Conservation (phyloP, 2,329 filamentous ascomycete species). For the Beauveria brongniartii region DNA sequence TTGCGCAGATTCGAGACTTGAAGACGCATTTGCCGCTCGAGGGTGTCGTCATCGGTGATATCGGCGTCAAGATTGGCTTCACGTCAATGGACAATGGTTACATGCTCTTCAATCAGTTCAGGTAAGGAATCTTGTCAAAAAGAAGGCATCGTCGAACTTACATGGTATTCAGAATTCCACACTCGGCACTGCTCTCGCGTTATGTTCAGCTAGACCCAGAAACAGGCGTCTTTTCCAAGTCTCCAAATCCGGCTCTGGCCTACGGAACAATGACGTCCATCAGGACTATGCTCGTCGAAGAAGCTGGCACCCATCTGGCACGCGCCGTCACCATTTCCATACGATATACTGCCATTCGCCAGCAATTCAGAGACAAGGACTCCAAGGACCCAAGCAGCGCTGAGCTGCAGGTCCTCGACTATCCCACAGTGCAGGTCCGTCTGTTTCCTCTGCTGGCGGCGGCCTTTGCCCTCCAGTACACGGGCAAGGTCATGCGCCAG, state of each 20-base stretch:
- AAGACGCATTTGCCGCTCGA: constrained; percentile 62
- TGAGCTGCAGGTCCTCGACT: constrained; percentile 71
- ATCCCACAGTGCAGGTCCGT: constrained; percentile 72
- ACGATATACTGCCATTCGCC: constrained; percentile 62
- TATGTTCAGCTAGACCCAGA: constrained; percentile 62
- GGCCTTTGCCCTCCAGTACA: constrained; percentile 73
- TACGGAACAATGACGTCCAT: constrained; percentile 74
- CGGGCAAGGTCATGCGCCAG: constrained; percentile 66
- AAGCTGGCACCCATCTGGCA: constrained; percentile 63
- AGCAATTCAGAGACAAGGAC: constrained; percentile 73
- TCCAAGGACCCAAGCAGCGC: constrained; percentile 46
- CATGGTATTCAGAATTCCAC: constrained; percentile 46
- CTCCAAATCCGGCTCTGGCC: constrained; percentile 57
- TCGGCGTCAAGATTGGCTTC: constrained; percentile 73
- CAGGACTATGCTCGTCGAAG: constrained; percentile 63
- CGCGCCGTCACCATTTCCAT: constrained; percentile 72
- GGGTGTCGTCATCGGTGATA: constrained; percentile 68
- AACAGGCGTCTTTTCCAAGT: constrained; percentile 60
- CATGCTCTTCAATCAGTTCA: constrained; percentile 67
- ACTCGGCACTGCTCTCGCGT: constrained; percentile 64
- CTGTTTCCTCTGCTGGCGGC: constrained; percentile 64
- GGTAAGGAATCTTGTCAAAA: not conserved
- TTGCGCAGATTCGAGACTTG: constrained; percentile 64
- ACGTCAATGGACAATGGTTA: constrained; percentile 81
- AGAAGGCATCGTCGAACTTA: constrained; percentile 1